Base-by-base conservation (phyloP, 495 filamentous ascomycete species). In the Podospora bellae-mahoneyi region DNA sequence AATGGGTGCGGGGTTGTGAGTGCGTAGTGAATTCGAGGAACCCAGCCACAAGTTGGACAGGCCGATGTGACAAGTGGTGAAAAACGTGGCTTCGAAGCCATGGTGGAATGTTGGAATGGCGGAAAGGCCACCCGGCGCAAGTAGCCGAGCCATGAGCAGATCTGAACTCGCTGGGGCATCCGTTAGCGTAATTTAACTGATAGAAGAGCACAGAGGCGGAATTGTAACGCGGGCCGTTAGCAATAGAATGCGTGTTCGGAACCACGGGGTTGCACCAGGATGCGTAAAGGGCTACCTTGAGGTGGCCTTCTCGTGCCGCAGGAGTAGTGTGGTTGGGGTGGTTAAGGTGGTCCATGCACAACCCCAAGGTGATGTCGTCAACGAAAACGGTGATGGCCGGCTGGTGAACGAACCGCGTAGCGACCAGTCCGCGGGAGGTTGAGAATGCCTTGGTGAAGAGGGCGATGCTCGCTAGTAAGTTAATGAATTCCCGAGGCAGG, bases 191-290 rank as follows among this genome's bases (percentile, higher is more conserved):
- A 48, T 48, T 10, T 2, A 48, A 48, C 18, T 10, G 2, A 48
- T 6, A 61, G 13, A 18, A 28, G 20, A 61, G 27, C 59, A 5
- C 16, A 30, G 18, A 30, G 16, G 20, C 23, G 59, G 59, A 30
- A 30, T 27, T 61, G 27, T 58, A 26, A 58, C 23, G 55, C 55
- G 55, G 55, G 55, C 55, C 55, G 55, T 26, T 58, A 58, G 19
- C 23, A 58, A 58, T 58, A 58, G n/a, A 26, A 58, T 26, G 55
- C n/a, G 55, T 10, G n/a, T 20, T 58, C 23, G 55, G 55, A 58
- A 58, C 55, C 23, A 26, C 55, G 55, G 55, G 55, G 55, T 58
- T 58, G 7, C 55, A 58, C 23, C 13, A 26, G 23, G 23, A 19
- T 26, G 55, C 55, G 23, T 58, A 10, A 58, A 48, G 39, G 39